Conservation (phyloP, 805 yeast genomes). For the Pichia kluyveri region DNA sequence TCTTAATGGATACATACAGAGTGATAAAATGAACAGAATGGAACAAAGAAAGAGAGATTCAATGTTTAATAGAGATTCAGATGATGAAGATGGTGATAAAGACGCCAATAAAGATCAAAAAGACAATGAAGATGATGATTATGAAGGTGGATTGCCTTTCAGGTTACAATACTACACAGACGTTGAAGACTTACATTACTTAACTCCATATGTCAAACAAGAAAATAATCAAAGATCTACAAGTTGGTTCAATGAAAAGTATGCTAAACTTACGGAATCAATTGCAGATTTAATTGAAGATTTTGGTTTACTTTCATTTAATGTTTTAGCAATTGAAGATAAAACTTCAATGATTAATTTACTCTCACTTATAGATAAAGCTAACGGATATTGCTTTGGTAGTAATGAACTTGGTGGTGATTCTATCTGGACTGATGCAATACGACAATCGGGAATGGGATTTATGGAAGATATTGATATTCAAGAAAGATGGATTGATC, state of each 20-base stretch:
- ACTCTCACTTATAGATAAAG: conserved; percentile 72
- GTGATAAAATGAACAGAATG: conserved; percentile 16
- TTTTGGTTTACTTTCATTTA: conserved; percentile 79
- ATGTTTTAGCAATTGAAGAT: conserved; percentile 85
- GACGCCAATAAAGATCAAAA: conserved; percentile 20
- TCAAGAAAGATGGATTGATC: conserved; percentile 93
- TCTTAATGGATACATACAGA: conserved; percentile 41
- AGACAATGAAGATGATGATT: conserved; percentile 3
- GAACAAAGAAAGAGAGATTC: conserved; percentile 13
- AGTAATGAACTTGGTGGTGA: conserved; percentile 95
- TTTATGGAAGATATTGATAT: conserved; percentile 54
- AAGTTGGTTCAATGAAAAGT: conserved; percentile 35
- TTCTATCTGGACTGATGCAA: conserved; percentile 93
- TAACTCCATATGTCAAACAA: conserved; percentile 59
- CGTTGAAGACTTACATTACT: conserved; percentile 69
- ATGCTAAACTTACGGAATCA: conserved; percentile 57
- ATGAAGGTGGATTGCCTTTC: conserved; percentile 70
- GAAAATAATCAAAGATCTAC: conserved; percentile 64
- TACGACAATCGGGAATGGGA: conserved; percentile 59
- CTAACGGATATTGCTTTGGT: conserved; percentile 91
- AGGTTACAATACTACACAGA: conserved; percentile 82
- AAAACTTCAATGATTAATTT: conserved; percentile 85
- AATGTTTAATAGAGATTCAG: background rate
- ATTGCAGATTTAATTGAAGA: conserved; percentile 82
- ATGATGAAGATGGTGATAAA: conserved; percentile 4